phyloP scores from a whole-genome alignment of 257 asterid species.

The Nicotiana tabacum region DNA sequence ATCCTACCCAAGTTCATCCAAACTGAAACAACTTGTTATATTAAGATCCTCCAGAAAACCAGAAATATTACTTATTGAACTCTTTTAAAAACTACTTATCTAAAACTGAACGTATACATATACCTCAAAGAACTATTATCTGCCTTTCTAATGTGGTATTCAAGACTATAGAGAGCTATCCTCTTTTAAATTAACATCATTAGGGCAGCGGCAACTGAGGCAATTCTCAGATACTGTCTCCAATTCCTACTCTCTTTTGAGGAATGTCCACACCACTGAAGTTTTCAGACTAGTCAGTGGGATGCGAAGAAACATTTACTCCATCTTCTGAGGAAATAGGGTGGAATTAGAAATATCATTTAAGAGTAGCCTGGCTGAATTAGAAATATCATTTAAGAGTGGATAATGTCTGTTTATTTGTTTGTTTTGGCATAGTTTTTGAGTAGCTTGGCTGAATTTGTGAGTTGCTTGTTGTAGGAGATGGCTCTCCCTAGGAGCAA shows the following conservation, averaged over 20 bases:
- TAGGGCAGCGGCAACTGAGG: background rate
- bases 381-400: background rate
- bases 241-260: background rate
- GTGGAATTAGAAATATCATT: background rate
- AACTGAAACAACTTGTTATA: background rate
- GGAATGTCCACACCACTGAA: background rate
- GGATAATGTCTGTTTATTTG: background rate
- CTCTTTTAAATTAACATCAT: background rate
- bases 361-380: background rate
- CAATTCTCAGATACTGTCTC: background rate
- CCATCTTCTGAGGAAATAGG: background rate
- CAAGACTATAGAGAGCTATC: background rate
- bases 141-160: background rate
- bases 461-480: constrained; percentile 45
- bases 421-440: constrained; percentile 9
- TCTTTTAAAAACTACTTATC: background rate
- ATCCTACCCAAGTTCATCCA: background rate
- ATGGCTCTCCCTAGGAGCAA: constrained; percentile 73
- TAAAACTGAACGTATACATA: background rate
- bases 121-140: background rate
- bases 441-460: background rate
- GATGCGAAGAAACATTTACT: background rate
- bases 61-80: background rate
- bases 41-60: background rate
- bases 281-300: background rate